Evolutionary conservation across 768 basidiomycete genomes (phyloP), one percentile per base, ranked within the genome.

Genomic region (Lactarius evosmus): DNA sequence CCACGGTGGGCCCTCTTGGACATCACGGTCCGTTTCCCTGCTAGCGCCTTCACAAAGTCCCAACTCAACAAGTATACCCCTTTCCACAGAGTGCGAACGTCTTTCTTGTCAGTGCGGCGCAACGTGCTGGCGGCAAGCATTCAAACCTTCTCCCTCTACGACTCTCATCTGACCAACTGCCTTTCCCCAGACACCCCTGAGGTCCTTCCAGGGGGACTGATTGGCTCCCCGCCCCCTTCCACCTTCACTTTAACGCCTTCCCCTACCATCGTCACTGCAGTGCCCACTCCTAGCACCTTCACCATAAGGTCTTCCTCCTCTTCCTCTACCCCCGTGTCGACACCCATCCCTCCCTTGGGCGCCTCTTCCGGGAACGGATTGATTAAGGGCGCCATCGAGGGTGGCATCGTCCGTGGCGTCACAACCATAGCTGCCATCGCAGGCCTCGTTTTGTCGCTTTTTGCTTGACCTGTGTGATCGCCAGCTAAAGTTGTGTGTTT

Each of bases 1-100:
- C 62, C 56, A 6, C n/a, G 29, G 4, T 63, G 62, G 62, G 56
- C 56, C 16, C 62, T 63, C 40, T 6, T 63, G 3, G 57, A 63
- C 5, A 3, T 54, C 32, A 58, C 62, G 27, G 62, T 63, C 27
- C 29, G 62, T 58, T 30, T 17, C 8, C 38, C 38, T 8, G 38
- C 17, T 40, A 8, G 38, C 17, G 38, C 17, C 38, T 8, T 8
- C 17, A 17, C 38, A 40, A 40, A 8, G 17, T 17, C 9, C 9
- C 17, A 17, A 17, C 17, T 8, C 17, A 40, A 16, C 22, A 6
- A 19, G 7, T n/a, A 14, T 38, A n/a, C 19, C 19, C 17, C 46
- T 7, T 19, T 25, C 32, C n/a, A 11, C 33, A 63, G 62, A 3
- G 7, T 25, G 32, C 34, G 17, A 36, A 46, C n/a, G 53, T n/a